These are phyloP conservation scores for Entomophthora muscae DNA, from an alignment of 371 early-diverging fungal species.

Conservation along the genomic window DNA sequence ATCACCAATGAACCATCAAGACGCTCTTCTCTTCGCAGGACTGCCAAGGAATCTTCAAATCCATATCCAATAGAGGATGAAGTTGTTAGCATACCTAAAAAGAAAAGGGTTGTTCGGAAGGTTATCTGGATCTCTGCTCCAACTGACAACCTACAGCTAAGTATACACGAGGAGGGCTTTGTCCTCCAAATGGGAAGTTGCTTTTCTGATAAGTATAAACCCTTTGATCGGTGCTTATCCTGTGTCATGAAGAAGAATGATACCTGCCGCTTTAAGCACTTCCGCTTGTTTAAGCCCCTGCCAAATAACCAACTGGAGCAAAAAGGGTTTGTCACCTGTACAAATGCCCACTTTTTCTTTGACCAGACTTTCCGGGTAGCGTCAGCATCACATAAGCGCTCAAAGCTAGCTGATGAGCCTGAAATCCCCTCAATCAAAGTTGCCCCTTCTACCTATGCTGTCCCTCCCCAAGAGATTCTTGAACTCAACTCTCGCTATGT, in stretches of 20 bases:
- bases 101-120: too few species aligned
- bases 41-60: too few species aligned
- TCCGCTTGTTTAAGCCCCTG: not conserved
- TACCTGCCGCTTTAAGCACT: not conserved
- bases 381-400: not conserved
- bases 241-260: slow-evolving; percentile 1
- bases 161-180: too few species aligned
- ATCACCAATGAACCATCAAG: too few species aligned
- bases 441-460: not conserved
- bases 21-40: too few species aligned
- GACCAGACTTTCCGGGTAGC: not conserved
- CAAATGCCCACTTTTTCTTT: not conserved
- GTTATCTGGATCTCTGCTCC: too few species aligned
- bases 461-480: not conserved
- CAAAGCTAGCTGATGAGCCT: not conserved
- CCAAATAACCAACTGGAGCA: not conserved
- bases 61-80: too few species aligned
- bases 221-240: slow-evolving; percentile 3
- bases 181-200: too few species aligned
- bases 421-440: not conserved
- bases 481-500: not conserved
- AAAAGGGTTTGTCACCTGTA: not conserved
- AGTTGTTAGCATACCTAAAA: too few species aligned
- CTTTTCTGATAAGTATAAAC: too few species aligned
- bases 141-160: too few species aligned